A percentile compares a stretch with the other conserved stretches of the same genome.
Evolutionary conservation across 208 protist genomes (phyloP).

Genomic region (Phytomonas sp.): DNA sequence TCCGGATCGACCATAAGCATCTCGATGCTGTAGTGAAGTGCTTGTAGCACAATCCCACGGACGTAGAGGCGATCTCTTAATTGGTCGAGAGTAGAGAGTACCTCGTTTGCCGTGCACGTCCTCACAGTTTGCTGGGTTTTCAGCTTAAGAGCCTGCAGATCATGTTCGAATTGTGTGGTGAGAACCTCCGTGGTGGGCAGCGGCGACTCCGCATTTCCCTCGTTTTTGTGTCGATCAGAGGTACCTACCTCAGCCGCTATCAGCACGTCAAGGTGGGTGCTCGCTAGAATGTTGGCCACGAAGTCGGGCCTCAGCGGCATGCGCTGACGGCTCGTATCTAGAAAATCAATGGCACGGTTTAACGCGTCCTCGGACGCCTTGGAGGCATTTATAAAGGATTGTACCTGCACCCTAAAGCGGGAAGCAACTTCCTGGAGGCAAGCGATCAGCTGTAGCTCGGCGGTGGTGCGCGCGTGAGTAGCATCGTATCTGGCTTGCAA

Average conservation of each 20-base stretch:
- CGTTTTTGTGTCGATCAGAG: neutral
- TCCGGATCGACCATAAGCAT: slow-evolving; percentile 46
- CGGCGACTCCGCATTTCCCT: neutral
- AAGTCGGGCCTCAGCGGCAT: neutral
- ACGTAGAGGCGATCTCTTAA: slow-evolving; percentile 57
- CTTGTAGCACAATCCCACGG: slow-evolving; percentile 46
- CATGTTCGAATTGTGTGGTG: slow-evolving; percentile 15
- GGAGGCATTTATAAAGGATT: slow-evolving; percentile 43
- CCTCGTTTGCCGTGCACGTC: slow-evolving; percentile 13
- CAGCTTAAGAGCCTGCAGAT: slow-evolving; percentile 19
- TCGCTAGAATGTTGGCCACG: neutral
- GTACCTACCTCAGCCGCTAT: neutral
- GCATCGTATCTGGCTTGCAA: neutral
- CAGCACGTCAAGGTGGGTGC: neutral
- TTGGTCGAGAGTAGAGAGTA: slow-evolving; percentile 42
- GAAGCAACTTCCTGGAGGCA: slow-evolving; percentile 51
- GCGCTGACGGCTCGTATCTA: neutral
- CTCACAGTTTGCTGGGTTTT: slow-evolving; percentile 37
- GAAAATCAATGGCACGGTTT: neutral
- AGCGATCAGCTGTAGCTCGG: slow-evolving; percentile 51
- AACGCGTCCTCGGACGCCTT: slow-evolving; percentile 42
- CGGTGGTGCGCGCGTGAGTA: slow-evolving; percentile 39
- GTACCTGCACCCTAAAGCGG: slow-evolving; percentile 59
- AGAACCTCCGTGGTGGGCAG: neutral
- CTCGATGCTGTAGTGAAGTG: slow-evolving; percentile 54